phyloP scores from a whole-genome alignment of 257 asterid genomes.

The Cordia subcordata region DNA sequence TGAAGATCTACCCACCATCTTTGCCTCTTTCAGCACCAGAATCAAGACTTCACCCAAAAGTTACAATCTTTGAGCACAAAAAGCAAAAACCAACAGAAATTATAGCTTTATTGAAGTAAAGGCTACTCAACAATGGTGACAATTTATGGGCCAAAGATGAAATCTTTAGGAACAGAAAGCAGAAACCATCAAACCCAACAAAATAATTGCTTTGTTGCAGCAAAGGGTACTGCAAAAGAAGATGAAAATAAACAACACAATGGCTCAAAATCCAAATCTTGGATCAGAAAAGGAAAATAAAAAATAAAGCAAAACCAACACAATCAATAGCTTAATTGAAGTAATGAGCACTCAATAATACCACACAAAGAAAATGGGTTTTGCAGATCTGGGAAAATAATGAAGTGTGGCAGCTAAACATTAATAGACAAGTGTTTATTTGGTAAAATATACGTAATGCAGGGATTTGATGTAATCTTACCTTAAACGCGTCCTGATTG shows the following conservation, averaged over 20 bases:
- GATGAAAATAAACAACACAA: not conserved
- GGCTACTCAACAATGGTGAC: too few species aligned
- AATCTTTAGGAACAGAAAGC: not conserved
- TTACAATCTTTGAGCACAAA: too few species aligned
- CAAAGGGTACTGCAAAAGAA: not conserved
- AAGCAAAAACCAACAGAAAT: too few species aligned
- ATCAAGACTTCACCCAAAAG: too few species aligned
- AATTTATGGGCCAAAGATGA: too few species aligned
- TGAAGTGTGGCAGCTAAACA: not conserved
- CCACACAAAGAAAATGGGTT: not conserved
- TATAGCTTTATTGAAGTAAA: too few species aligned
- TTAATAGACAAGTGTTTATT: not conserved
- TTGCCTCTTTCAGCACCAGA: too few species aligned
- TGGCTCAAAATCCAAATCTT: too few species aligned
- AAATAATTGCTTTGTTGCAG: not conserved
- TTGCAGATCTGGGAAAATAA: not conserved
- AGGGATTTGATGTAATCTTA: not conserved
- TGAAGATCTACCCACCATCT: slow-evolving; percentile 49
- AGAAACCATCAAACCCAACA: not conserved
- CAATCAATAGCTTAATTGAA: not conserved
- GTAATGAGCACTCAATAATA: not conserved
- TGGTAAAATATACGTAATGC: not conserved
- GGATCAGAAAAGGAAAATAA: too few species aligned
- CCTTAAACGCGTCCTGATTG: not conserved
- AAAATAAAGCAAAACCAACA: not conserved